Evolutionary conservation across 768 basidiomycete species (phyloP).

Genomic region (Calvatia gigantea): DNA sequence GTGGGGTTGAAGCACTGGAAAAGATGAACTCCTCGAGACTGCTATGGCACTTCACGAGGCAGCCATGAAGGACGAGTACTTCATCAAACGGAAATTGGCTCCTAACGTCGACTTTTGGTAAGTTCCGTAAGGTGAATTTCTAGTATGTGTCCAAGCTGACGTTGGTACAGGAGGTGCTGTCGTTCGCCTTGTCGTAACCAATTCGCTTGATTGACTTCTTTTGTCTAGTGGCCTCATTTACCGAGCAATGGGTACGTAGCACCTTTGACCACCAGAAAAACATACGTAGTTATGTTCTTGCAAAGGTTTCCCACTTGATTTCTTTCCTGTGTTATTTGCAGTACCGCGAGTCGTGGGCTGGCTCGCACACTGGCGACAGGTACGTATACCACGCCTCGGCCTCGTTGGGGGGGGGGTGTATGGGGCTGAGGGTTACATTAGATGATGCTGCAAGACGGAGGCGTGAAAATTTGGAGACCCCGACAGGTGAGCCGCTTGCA

Average conservation of each 20-base stretch:
- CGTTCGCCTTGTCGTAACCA: neutral
- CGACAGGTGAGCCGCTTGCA: constrained; percentile 52
- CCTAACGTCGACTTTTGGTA: constrained; percentile 94
- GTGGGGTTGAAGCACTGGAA: constrained; percentile 61
- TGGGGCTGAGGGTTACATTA: constrained; percentile 26
- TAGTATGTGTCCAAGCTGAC: constrained; percentile 11
- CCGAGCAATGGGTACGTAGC: constrained; percentile 75
- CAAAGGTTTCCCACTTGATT: constrained; percentile 87
- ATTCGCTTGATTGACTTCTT: neutral
- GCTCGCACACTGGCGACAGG: constrained; percentile 92
- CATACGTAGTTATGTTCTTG: constrained; percentile 6
- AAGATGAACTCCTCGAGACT: constrained; percentile 80
- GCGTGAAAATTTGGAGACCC: constrained; percentile 93
- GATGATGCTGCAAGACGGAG: constrained; percentile 89
- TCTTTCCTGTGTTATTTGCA: constrained; percentile 91
- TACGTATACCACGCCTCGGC: constrained; percentile 21
- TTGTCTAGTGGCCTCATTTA: constrained; percentile 75
- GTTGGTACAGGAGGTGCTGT: constrained; percentile 46
- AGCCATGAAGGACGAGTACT: constrained; percentile 90
- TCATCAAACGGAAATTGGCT: constrained; percentile 73
- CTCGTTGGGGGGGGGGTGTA: constrained; percentile 1
- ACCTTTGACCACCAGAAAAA: neutral
- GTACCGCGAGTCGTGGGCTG: constrained; percentile 92
- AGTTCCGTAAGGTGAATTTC: constrained; percentile 21
- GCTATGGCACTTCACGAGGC: constrained; percentile 87